phyloP scores from a whole-genome alignment of 2,329 filamentous ascomycete species.

The Pseudogymnoascus sp. region DNA sequence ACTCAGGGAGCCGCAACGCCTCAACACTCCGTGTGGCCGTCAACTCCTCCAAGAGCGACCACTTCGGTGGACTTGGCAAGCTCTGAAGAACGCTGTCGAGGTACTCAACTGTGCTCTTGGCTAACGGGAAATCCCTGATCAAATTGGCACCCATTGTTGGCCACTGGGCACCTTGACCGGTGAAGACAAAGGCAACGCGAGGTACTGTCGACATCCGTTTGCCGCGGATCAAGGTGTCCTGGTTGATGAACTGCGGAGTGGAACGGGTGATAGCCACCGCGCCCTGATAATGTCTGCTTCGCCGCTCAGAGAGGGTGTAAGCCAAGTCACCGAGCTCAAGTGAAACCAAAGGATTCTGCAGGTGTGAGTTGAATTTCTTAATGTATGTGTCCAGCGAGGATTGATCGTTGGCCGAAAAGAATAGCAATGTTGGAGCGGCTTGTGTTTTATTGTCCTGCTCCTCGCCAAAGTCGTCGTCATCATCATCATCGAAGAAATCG shows the following conservation, averaged over 20 bases:
- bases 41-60: not conserved
- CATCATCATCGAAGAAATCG: constrained; percentile 12
- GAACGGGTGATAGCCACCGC: constrained; percentile 12
- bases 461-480: constrained; percentile 14
- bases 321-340: constrained; percentile 15
- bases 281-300: constrained; percentile 12
- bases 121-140: constrained; percentile 13
- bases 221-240: not conserved
- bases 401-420: constrained; percentile 24
- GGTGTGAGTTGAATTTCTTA: constrained; percentile 21
- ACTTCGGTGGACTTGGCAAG: not conserved
- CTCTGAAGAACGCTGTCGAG: not conserved
- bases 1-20: constrained; percentile 39
- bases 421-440: constrained; percentile 16
- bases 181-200: constrained; percentile 18
- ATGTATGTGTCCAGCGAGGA: constrained; percentile 25
- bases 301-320: constrained; percentile 14
- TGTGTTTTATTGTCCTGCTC: not conserved
- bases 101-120: not conserved
- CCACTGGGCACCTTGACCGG: constrained; percentile 26
- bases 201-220: not conserved
- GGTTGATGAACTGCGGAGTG: not conserved
- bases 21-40: constrained; percentile 25
- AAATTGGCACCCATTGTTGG: constrained; percentile 20
- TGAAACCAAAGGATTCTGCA: constrained; percentile 15